Conservation (phyloP, 75 land plant species). For the Pinus tabuliformis region DNA sequence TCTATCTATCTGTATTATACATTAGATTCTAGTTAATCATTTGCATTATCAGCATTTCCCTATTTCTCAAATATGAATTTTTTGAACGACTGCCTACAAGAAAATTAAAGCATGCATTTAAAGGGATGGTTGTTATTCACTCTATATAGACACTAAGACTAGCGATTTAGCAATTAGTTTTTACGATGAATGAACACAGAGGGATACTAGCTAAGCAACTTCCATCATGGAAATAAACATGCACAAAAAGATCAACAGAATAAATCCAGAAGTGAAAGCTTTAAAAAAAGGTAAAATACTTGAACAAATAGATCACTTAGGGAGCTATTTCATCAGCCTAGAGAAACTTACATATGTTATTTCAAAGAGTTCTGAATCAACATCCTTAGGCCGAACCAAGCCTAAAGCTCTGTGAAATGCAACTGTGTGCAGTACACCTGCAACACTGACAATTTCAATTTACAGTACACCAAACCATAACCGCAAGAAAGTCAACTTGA, state of each 20-base stretch:
- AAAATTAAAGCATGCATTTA: neutral
- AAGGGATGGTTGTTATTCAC: neutral
- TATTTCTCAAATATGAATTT: too few species aligned
- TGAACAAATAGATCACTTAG: neutral
- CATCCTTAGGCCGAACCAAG: constrained; percentile 86
- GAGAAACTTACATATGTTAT: constrained; percentile 85
- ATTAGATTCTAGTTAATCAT: too few species aligned
- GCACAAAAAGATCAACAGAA: neutral
- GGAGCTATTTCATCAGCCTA: neutral
- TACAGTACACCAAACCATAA: neutral
- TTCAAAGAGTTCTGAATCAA: constrained; percentile 94
- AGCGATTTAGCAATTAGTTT: too few species aligned
- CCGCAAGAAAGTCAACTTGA: neutral
- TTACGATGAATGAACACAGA: neutral
- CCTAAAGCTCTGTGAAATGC: constrained; percentile 95
- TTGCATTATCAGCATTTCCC: too few species aligned
- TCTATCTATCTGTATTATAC: too few species aligned
- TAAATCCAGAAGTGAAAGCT: neutral
- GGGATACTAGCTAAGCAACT: neutral
- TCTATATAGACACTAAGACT: neutral
- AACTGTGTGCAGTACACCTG: constrained; percentile 95
- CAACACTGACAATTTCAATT: constrained; percentile 11
- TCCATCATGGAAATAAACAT: neutral
- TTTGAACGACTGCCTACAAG: neutral
- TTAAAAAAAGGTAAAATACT: neutral